Conservation (phyloP, 495 filamentous ascomycete genomes). For the Penicillium taxi region DNA sequence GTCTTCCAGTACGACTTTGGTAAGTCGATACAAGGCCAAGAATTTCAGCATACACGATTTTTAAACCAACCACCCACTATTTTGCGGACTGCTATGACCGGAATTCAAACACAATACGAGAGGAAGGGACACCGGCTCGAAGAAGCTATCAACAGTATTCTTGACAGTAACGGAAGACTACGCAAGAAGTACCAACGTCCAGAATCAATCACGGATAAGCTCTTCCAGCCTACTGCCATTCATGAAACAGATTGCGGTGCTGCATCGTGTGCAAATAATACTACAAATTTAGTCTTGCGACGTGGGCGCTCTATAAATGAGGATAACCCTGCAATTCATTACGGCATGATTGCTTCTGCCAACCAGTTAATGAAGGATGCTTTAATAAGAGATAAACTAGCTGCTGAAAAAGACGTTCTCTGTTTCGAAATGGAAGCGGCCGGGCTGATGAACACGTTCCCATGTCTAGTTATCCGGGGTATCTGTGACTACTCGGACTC, state of each 20-base stretch:
- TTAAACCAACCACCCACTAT: conserved; percentile 26
- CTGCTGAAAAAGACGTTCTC: conserved; percentile 22
- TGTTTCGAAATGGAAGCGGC: conserved; percentile 40
- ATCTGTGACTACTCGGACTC: conserved; percentile 4
- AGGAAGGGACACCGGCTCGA: conserved; percentile 15
- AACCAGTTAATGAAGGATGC: conserved; percentile 23
- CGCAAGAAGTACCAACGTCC: conserved; percentile 21
- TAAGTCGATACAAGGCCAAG: conserved; percentile 11
- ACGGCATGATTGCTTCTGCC: conserved; percentile 22
- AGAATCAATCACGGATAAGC: conserved; percentile 22
- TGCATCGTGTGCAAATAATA: conserved; percentile 16
- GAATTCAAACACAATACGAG: conserved; percentile 10
- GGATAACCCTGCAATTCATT: conserved; percentile 20
- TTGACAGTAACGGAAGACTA: conserved; percentile 15
- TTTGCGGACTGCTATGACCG: conserved; percentile 13
- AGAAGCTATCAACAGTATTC: conserved; percentile 10
- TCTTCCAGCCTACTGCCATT: conserved; percentile 22
- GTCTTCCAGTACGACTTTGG: conserved; percentile 38
- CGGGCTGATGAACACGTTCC: conserved; percentile 30
- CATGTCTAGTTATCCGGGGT: conserved; percentile 29
- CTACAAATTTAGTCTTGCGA: conserved; percentile 18
- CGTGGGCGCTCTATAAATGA: conserved; percentile 16
- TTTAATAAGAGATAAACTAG: conserved; percentile 18
- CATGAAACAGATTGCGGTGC: conserved; percentile 20
- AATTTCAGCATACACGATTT: conserved; percentile 18